These are phyloP conservation scores for Nymphaea colorata DNA, from an alignment of 164 flowering plant species.

Conservation along the genomic window DNA sequence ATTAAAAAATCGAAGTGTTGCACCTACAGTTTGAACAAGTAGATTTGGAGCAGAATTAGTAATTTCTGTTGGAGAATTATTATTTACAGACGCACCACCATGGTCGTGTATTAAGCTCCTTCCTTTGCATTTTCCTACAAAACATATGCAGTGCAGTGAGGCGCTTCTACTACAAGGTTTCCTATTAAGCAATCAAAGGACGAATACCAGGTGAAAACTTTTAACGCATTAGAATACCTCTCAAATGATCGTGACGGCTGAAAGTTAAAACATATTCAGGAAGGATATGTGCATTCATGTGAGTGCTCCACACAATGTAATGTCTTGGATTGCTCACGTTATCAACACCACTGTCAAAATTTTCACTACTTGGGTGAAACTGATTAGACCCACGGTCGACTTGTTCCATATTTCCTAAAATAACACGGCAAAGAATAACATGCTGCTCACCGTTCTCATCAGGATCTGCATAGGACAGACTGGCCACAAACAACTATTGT, in stretches of 20 bases:
- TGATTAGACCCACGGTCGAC: conserved; percentile 35
- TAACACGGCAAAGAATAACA: conserved; percentile 40
- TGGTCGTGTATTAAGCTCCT: background rate
- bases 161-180: background rate
- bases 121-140: background rate
- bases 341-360: conserved; percentile 49
- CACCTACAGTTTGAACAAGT: background rate
- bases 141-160: background rate
- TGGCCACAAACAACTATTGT: conserved; percentile 8
- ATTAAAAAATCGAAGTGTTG: background rate
- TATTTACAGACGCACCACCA: background rate
- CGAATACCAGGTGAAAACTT: background rate
- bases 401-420: conserved; percentile 45
- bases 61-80: background rate
- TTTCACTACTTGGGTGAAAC: conserved; percentile 24
- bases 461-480: conserved; percentile 25
- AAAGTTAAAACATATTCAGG: conserved; percentile 53
- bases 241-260: conserved; percentile 11
- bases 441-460: conserved; percentile 38
- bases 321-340: conserved; percentile 32
- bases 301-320: conserved; percentile 43
- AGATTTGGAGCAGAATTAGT: background rate
- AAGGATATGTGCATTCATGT: conserved; percentile 41
- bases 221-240: conserved; percentile 16
- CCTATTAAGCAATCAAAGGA: background rate